These are phyloP conservation scores for Ophiobolus disseminans DNA, from an alignment of 2,329 filamentous ascomycete genomes.

Conservation along the genomic window DNA sequence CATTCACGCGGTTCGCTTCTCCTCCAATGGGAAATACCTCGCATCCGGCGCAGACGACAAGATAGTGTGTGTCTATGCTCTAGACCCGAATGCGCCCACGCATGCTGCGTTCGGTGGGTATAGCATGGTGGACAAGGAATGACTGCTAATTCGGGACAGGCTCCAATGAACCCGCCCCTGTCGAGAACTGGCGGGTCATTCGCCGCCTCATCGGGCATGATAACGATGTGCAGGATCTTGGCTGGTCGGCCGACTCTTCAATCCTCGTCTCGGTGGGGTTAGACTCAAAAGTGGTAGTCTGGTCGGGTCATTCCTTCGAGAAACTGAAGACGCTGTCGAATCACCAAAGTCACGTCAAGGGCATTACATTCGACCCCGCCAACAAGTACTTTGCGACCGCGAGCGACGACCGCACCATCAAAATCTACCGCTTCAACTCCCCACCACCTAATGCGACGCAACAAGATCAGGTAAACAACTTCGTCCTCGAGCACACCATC, in stretches of 20 bases:
- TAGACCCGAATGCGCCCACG: slow-evolving; percentile 81
- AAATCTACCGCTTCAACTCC: slow-evolving; percentile 93
- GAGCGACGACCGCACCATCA: slow-evolving; percentile 95
- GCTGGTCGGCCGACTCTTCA: slow-evolving; percentile 95
- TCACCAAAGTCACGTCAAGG: slow-evolving; percentile 97
- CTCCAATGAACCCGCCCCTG: slow-evolving; percentile 85
- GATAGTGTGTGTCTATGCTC: slow-evolving; percentile 95
- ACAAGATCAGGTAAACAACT: slow-evolving; percentile 96
- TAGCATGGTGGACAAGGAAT: not conserved
- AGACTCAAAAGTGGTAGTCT: slow-evolving; percentile 97
- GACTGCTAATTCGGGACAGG: slow-evolving; percentile 55
- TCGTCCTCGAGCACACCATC: slow-evolving; percentile 92
- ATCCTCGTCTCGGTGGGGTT: slow-evolving; percentile 94
- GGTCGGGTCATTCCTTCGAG: slow-evolving; percentile 98
- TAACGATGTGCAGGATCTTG: slow-evolving; percentile 97
- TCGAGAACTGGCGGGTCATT: slow-evolving; percentile 98
- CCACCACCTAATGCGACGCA: slow-evolving; percentile 86
- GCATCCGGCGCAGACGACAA: slow-evolving; percentile 98
- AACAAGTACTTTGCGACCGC: slow-evolving; percentile 99
- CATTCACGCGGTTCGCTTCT: slow-evolving; percentile 96
- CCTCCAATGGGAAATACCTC: slow-evolving; percentile 90
- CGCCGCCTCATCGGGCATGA: slow-evolving; percentile 94
- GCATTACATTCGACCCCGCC: slow-evolving; percentile 96
- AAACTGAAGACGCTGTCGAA: slow-evolving; percentile 92
- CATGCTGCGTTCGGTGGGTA: slow-evolving; percentile 77